Conservation (phyloP, 2,329 filamentous ascomycete species). For the Nigrograna mackinnonii region DNA sequence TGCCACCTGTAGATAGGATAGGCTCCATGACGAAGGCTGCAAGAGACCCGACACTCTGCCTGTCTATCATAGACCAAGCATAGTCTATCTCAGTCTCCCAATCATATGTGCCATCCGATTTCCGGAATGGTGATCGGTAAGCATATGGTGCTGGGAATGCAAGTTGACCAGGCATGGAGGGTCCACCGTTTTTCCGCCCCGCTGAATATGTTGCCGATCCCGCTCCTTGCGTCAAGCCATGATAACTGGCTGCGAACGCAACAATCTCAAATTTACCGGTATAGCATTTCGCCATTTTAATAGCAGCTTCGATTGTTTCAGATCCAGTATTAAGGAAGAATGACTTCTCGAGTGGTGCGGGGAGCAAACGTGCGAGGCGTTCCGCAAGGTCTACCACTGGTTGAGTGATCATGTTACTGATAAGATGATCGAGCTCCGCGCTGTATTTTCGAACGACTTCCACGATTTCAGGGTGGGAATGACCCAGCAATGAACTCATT, state of each 20-base stretch:
- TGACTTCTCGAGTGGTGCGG: constrained; percentile 32
- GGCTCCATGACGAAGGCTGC: constrained; percentile 67
- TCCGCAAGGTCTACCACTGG: constrained; percentile 37
- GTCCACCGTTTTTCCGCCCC: constrained; percentile 55
- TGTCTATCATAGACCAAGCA: constrained; percentile 64
- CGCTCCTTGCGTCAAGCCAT: constrained; percentile 57
- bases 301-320: constrained; percentile 59
- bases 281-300: constrained; percentile 66
- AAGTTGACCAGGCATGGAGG: constrained; percentile 56
- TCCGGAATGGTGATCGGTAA: constrained; percentile 65
- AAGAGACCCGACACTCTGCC: constrained; percentile 62
- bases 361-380: constrained; percentile 24
- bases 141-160: constrained; percentile 63
- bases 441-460: constrained; percentile 30
- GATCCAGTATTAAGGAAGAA: constrained; percentile 40
- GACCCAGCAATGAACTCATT: constrained; percentile 33
- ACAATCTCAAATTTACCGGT: constrained; percentile 70
- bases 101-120: constrained; percentile 63
- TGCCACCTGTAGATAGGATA: constrained; percentile 62
- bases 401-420: constrained; percentile 40
- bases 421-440: constrained; percentile 33
- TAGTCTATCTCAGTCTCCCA: constrained; percentile 68
- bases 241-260: constrained; percentile 61
- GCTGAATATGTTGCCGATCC: constrained; percentile 45
- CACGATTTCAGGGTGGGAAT: constrained; percentile 37